These are phyloP conservation scores for Eutypa lata DNA, from an alignment of 2,329 filamentous ascomycete genomes.

Conservation along the genomic window DNA sequence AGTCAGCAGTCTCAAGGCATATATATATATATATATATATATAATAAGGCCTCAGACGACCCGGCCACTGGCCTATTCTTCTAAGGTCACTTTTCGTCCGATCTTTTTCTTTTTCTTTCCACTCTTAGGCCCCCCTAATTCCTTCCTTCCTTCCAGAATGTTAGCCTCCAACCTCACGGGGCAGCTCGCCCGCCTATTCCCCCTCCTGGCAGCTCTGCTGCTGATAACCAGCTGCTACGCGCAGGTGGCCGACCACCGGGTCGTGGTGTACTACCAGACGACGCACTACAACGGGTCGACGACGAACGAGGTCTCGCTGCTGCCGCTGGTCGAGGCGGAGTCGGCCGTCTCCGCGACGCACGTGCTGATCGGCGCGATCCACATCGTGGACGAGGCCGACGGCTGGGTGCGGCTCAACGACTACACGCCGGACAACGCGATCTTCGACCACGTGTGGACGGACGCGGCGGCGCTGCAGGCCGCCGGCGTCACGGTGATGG, in stretches of 20 bases:
- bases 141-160: background rate
- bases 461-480: constrained; percentile 72
- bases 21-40: too few relatives aligned
- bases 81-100: too few relatives aligned
- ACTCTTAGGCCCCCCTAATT: too few relatives aligned
- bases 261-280: constrained; percentile 54
- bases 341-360: constrained; percentile 62
- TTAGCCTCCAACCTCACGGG: background rate
- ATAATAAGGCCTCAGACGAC: too few relatives aligned
- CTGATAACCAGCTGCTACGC: constrained; percentile 12
- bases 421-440: constrained; percentile 62
- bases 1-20: too few relatives aligned
- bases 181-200: constrained; percentile 18
- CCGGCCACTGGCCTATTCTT: too few relatives aligned
- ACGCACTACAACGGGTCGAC: constrained; percentile 40
- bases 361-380: constrained; percentile 81
- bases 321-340: constrained; percentile 48
- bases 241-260: constrained; percentile 30
- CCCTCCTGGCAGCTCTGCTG: constrained; percentile 13
- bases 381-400: constrained; percentile 66
- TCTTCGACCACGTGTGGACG: constrained; percentile 72
- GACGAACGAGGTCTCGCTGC: constrained; percentile 47
- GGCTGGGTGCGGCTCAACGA: constrained; percentile 76
- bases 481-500: constrained; percentile 74
- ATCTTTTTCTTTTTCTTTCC: too few relatives aligned